Evolutionary conservation across 106 monocot species (phyloP).

Genomic region (Dendrobium chrysotoxum): DNA sequence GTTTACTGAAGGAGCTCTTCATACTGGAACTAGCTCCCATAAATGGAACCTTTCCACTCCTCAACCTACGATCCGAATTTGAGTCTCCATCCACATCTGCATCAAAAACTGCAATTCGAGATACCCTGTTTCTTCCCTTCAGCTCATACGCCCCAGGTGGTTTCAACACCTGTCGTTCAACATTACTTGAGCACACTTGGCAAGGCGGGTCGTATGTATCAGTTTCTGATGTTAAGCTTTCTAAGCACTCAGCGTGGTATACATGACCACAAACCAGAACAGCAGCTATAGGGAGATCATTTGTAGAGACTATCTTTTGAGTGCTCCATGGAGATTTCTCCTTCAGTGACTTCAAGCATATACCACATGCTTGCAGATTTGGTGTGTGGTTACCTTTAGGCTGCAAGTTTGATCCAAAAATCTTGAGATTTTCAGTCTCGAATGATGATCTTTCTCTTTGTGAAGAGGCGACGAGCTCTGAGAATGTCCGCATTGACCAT

Average conservation of each 20-base stretch:
- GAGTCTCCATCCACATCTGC: conserved; percentile 21
- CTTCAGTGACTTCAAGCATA: conserved; percentile 67
- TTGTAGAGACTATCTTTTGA: conserved; percentile 38
- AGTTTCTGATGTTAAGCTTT: conserved; percentile 49
- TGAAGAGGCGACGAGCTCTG: conserved; percentile 75
- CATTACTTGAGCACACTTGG: conserved; percentile 44
- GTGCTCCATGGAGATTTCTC: conserved; percentile 54
- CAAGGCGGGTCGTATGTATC: conserved; percentile 76
- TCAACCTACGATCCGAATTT: not conserved
- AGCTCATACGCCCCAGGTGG: conserved; percentile 6
- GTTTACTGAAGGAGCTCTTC: conserved; percentile 33
- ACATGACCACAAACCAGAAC: conserved; percentile 79
- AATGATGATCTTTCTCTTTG: conserved; percentile 62
- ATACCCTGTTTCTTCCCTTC: conserved; percentile 35
- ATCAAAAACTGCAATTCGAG: conserved; percentile 42
- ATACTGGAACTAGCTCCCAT: conserved; percentile 5
- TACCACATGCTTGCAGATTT: conserved; percentile 40
- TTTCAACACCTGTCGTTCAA: conserved; percentile 11
- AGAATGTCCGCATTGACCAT: conserved; percentile 77
- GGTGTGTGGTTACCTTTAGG: conserved; percentile 14
- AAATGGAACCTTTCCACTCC: conserved; percentile 18
- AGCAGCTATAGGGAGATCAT: conserved; percentile 53
- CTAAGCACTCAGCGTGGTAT: conserved; percentile 90
- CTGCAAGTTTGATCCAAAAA: conserved; percentile 17
- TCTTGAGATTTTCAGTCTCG: conserved; percentile 32